Evolutionary conservation across 768 basidiomycete species (phyloP).

Genomic region (Sistotremastrum suecicum): DNA sequence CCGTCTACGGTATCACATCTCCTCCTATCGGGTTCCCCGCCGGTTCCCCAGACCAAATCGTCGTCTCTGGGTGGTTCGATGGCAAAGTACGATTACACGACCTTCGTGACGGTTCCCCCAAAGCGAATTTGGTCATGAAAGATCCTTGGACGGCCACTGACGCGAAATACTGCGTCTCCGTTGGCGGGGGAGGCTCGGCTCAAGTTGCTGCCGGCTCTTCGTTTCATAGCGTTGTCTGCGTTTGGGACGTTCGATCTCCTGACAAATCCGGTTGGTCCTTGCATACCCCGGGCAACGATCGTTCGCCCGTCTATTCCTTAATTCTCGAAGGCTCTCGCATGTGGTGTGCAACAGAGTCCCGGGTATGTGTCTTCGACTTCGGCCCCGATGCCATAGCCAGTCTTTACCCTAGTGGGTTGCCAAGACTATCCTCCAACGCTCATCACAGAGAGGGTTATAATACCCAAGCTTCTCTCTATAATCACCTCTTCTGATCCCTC

Average conservation of each 20-base stretch:
- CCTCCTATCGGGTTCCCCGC: slow-evolving; percentile 50
- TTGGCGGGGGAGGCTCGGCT: slow-evolving; percentile 52
- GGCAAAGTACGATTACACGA: slow-evolving; percentile 63
- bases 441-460: too few species aligned
- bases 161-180: slow-evolving; percentile 62
- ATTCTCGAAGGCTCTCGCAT: slow-evolving; percentile 64
- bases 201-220: slow-evolving; percentile 68
- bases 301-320: slow-evolving; percentile 65
- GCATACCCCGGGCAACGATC: slow-evolving; percentile 66
- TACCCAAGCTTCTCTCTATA: too few species aligned
- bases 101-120: slow-evolving; percentile 36
- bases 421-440: too few species aligned
- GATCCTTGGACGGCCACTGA: slow-evolving; percentile 55
- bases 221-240: slow-evolving; percentile 60
- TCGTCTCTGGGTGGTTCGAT: slow-evolving; percentile 78
- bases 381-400: slow-evolving; percentile 42
- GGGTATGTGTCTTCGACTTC: slow-evolving; percentile 72
- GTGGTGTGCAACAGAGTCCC: slow-evolving; percentile 64
- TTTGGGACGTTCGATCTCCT: slow-evolving; percentile 67
- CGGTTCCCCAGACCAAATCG: slow-evolving; percentile 46
- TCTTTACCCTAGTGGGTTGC: slow-evolving; percentile 31
- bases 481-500: too few species aligned
- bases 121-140: slow-evolving; percentile 42
- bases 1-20: slow-evolving; percentile 59
- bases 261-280: slow-evolving; percentile 52